Evolutionary conservation across 1,284 basidiomycete species (phyloP), one percentile per base, ranked within the genome.

Genomic region (Cutaneotrichosporon daszewskae): DNA sequence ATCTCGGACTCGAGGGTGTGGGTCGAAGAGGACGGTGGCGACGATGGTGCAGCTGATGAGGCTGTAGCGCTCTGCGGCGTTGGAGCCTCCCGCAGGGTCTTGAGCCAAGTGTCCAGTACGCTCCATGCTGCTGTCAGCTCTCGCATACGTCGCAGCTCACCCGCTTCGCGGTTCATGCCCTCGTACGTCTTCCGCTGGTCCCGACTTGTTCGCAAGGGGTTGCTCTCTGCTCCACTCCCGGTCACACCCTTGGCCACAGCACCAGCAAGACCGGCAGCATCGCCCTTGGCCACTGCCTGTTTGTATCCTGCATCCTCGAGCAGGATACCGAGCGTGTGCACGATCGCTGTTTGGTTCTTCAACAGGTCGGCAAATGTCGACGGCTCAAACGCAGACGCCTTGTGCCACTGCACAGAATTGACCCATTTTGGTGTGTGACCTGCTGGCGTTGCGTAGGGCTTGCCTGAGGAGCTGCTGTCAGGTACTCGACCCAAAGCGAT

Each of bases 321-420:
- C 37, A 98, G 79, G 29, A 85, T 89, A 32, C 94, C 94, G n/a
- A 97, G 77, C 1, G 95, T 94, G 65, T 96, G 90, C 27, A 97
- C 89, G 19, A 95, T 85, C 4, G 86, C 89, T 13, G 79, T 79
- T 22, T 78, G 40, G 70, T 69, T 3, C 79, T 75, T 36, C 26
- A 94, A 75, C 16, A 91, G 73, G 43, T 80, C 74, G 13, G 76
- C 73, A 69, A 90, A 95, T 10, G 82, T 77, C 38, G 80, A 72
- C 0, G 90, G 89, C 32, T 80, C 72, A 42, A 91, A 79, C 5
- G 88, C 89, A 48, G 85, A 80, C 16, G 81, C 90, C 50, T 75
- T 74, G 56, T 81, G 78, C 88, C 89, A 95, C 47, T 82, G 75
- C n/a, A 89, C 88, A 80, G 27, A 28, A 18, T 60, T 27, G 13